Evolutionary conservation across 2,329 filamentous ascomycete genomes (phyloP).

Genomic region (Phyllosticta capitalensis): DNA sequence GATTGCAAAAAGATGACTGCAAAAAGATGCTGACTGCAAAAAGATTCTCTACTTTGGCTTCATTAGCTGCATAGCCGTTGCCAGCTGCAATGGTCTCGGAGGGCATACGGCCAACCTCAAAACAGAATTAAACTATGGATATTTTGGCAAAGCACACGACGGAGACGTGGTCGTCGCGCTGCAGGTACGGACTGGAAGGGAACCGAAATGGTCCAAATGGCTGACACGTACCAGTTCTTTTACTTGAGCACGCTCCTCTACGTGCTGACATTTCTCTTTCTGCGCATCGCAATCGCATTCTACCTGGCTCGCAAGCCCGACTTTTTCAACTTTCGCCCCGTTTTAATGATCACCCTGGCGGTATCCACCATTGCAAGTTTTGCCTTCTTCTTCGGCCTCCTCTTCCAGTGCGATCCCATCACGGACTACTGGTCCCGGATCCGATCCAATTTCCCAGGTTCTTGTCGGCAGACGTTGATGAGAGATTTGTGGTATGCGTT

Average conservation of each 20-base stretch:
- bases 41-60: slow-evolving; percentile 2
- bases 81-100: slow-evolving; percentile 1
- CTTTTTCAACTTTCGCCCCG: background rate
- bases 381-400: background rate
- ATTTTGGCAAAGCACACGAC: slow-evolving; percentile 1
- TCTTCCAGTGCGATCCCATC: slow-evolving; percentile 1
- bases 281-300: background rate
- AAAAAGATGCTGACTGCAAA: background rate
- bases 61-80: background rate
- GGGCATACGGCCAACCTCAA: background rate
- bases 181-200: background rate
- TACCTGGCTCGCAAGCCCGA: background rate
- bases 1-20: background rate
- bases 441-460: background rate
- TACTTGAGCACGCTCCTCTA: slow-evolving; percentile 1
- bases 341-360: background rate
- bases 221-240: background rate
- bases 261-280: background rate
- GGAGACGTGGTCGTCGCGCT: slow-evolving; percentile 8
- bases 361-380: background rate
- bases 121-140: background rate
- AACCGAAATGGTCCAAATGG: background rate
- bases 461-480: background rate
- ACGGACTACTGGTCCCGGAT: slow-evolving; percentile 3
- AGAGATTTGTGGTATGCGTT: background rate